Conservation (phyloP, 345 rosid species). For the Eutrema japonicum region DNA sequence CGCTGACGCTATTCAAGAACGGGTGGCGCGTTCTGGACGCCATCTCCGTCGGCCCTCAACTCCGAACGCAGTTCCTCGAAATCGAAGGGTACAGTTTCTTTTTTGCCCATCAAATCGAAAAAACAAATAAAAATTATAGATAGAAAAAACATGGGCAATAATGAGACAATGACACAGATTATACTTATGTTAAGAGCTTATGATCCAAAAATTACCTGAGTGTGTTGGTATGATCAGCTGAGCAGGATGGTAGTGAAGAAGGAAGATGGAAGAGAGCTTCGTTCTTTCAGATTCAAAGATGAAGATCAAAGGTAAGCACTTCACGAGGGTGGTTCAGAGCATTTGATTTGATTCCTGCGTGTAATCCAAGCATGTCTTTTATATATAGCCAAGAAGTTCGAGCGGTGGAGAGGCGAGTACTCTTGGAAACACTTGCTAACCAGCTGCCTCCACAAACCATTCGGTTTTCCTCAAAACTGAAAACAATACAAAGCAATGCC, state of each 20-base stretch:
- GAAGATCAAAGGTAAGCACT: slow-evolving; percentile 72
- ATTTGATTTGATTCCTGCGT: background rate
- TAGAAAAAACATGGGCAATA: background rate
- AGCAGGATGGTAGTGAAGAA: slow-evolving; percentile 91
- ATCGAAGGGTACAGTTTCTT: slow-evolving; percentile 71
- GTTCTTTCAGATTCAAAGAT: slow-evolving; percentile 83
- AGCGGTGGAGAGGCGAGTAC: slow-evolving; percentile 84
- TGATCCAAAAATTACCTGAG: slow-evolving; percentile 38
- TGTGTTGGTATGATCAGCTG: slow-evolving; percentile 65
- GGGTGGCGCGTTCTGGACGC: slow-evolving; percentile 96
- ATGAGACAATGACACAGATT: background rate
- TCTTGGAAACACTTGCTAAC: slow-evolving; percentile 74
- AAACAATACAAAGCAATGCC: slow-evolving; percentile 51
- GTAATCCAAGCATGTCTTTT: slow-evolving; percentile 14
- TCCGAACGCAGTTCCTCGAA: slow-evolving; percentile 76
- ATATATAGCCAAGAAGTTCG: slow-evolving; percentile 86
- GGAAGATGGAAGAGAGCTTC: slow-evolving; percentile 83
- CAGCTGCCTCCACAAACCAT: slow-evolving; percentile 69
- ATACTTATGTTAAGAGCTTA: no score
- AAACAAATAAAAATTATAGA: no score
- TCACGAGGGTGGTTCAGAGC: background rate
- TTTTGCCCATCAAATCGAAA: background rate
- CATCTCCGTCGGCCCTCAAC: slow-evolving; percentile 74
- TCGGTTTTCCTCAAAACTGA: slow-evolving; percentile 70
- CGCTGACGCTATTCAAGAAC: slow-evolving; percentile 90